Evolutionary conservation across 257 asterid species (phyloP).

Genomic region (Solanum etuberosum): DNA sequence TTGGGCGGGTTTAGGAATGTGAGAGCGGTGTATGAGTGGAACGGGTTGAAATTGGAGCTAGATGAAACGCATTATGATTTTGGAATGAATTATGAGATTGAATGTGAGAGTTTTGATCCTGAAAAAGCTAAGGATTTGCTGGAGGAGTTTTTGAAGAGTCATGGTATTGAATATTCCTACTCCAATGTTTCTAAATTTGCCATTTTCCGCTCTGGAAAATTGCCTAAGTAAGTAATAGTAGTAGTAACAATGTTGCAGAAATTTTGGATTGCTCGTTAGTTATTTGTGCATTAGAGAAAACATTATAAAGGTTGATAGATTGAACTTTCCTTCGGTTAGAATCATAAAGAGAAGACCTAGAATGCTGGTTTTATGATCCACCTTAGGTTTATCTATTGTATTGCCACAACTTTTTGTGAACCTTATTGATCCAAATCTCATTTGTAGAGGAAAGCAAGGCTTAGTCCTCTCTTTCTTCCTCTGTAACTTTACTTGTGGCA

Average conservation of each 20-base stretch:
- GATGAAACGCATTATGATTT: conserved; percentile 65
- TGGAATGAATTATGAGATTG: conserved; percentile 68
- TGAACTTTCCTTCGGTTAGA: neutral
- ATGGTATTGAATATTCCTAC: conserved; percentile 47
- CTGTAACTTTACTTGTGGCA: too few species aligned
- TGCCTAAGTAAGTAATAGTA: conserved; percentile 25
- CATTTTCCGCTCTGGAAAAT: conserved; percentile 49
- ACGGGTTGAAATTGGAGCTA: conserved; percentile 64
- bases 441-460: too few species aligned
- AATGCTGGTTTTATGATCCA: neutral
- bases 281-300: neutral
- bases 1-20: conserved; percentile 81
- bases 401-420: neutral
- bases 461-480: too few species aligned
- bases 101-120: conserved; percentile 78
- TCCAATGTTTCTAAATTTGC: conserved; percentile 63
- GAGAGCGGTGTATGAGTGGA: conserved; percentile 76
- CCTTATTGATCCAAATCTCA: neutral
- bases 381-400: neutral
- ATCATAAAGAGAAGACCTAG: neutral
- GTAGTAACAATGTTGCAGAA: neutral
- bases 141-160: conserved; percentile 42
- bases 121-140: conserved; percentile 46
- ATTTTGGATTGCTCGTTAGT: too few species aligned
- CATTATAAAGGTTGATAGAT: neutral